Conservation (phyloP, 2,329 filamentous ascomycete species). For the Penicillium sp. region DNA sequence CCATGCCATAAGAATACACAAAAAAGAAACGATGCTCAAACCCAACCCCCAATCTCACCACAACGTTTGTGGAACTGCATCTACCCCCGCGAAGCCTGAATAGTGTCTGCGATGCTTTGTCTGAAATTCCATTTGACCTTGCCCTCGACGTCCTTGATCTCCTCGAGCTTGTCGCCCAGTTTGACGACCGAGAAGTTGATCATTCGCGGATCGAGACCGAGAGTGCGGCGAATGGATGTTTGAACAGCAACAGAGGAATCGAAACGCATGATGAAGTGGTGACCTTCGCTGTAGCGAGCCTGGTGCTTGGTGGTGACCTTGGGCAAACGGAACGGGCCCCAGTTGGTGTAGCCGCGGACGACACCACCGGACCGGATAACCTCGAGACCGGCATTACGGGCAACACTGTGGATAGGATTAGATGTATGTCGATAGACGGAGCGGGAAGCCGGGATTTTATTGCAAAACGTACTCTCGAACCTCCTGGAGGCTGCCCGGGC, state of each 20-base stretch:
- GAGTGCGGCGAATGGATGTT: constrained; percentile 65
- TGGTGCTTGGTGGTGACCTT: constrained; percentile 74
- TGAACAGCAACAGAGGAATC: constrained; percentile 72
- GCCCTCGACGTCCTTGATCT: constrained; percentile 55
- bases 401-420: constrained; percentile 59
- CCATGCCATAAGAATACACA: constrained; percentile 28
- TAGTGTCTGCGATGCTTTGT: constrained; percentile 26
- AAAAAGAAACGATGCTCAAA: constrained; percentile 18
- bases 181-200: constrained; percentile 83
- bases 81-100: constrained; percentile 10
- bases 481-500: constrained; percentile 80
- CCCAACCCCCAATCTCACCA: constrained; percentile 8
- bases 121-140: constrained; percentile 50
- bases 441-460: constrained; percentile 4
- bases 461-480: constrained; percentile 76
- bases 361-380: constrained; percentile 81
- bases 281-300: constrained; percentile 73
- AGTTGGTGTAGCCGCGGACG: constrained; percentile 87
- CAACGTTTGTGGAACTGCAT: background rate
- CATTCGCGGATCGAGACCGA: constrained; percentile 83
- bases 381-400: constrained; percentile 73
- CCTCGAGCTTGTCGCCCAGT: constrained; percentile 63
- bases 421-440: constrained; percentile 5
- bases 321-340: constrained; percentile 86
- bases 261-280: constrained; percentile 98